phyloP scores from a whole-genome alignment of 495 filamentous ascomycete species.

The Echria macrotheca region DNA sequence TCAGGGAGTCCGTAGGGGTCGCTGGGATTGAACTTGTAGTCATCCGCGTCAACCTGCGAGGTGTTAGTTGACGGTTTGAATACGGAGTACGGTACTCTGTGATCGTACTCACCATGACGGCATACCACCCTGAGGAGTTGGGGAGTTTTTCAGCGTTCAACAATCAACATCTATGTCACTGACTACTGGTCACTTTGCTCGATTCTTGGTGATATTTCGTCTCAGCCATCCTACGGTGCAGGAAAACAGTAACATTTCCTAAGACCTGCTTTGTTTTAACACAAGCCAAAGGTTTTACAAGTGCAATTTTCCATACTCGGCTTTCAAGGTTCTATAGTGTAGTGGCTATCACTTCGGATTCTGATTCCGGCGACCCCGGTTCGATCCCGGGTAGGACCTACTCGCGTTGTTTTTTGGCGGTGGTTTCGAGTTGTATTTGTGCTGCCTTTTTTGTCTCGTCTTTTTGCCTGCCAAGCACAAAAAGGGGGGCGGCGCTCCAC shows the following conservation, averaged over 20 bases:
- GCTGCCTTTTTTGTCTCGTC: no score
- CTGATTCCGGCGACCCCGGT: constrained; percentile 3
- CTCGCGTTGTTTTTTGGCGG: not conserved
- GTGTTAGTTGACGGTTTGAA: not conserved
- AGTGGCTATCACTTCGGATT: not conserved
- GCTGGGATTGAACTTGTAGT: not conserved
- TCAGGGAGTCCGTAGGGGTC: constrained; percentile 6
- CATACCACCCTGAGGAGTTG: not conserved
- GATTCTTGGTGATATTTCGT: no score
- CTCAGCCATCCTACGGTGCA: no score
- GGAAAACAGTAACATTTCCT: no score
- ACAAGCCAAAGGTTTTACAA: no score
- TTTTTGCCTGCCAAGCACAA: no score
- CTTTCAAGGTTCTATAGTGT: not conserved
- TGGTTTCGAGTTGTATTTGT: no score
- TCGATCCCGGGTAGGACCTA: not conserved
- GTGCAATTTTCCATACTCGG: no score
- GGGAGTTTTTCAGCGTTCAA: constrained; percentile 5
- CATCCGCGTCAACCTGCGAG: constrained; percentile 5
- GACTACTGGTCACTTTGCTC: no score
- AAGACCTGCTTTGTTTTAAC: no score
- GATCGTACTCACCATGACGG: not conserved
- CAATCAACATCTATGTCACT: no score
- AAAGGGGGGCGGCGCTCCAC: no score
- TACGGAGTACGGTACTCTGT: not conserved